Conservation (phyloP, 1,284 basidiomycete species). For the Ganoderma meredithae region DNA sequence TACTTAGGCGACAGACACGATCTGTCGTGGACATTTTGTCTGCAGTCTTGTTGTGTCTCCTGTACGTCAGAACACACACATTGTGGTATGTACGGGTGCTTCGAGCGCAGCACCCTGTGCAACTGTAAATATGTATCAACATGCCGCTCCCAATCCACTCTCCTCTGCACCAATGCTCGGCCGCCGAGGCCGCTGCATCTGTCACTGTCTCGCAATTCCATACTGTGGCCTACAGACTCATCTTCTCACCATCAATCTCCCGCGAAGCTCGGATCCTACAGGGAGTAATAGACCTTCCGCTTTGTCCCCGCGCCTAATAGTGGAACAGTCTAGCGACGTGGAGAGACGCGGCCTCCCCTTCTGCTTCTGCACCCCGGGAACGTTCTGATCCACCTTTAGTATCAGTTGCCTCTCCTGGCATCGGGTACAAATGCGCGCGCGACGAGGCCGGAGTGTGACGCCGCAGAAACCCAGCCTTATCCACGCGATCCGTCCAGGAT, state of each 20-base stretch:
- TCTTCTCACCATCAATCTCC: conserved; percentile 2
- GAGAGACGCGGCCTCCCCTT: neutral
- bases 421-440: neutral
- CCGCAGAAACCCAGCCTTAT: neutral
- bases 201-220: neutral
- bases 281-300: neutral
- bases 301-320: neutral
- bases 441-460: neutral
- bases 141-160: neutral
- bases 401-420: neutral
- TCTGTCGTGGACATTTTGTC: conserved; percentile 3
- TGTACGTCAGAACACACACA: neutral
- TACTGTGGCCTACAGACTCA: neutral
- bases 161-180: neutral
- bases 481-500: neutral
- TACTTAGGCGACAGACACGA: neutral
- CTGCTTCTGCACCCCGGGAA: neutral
- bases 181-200: neutral
- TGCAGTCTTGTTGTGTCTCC: neutral
- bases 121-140: neutral
- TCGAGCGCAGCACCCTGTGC: neutral
- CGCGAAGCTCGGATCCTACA: neutral
- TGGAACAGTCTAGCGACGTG: neutral
- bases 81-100: neutral
- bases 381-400: neutral